phyloP scores from a whole-genome alignment of 352 stramenopile species.

The Phytophthora idaei region DNA sequence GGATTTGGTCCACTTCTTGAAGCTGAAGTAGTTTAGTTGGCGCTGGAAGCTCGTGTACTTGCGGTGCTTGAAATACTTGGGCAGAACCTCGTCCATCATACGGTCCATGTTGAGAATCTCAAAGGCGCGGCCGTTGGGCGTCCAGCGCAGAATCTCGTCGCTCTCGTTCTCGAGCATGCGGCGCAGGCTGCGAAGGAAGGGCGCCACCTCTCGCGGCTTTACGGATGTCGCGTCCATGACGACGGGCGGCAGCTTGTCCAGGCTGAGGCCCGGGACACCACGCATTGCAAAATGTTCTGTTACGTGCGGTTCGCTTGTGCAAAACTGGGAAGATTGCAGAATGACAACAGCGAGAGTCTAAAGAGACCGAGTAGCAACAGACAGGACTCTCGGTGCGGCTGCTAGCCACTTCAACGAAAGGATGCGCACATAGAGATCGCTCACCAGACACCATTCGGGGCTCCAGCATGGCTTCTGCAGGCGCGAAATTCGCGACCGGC shows the following conservation, averaged over 20 bases:
- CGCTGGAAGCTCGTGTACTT: conserved; percentile 95
- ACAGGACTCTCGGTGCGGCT: conserved; percentile 31
- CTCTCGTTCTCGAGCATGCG: conserved; percentile 64
- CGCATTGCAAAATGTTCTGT: conserved; percentile 11
- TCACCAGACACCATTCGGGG: conserved; percentile 5
- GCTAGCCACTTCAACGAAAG: conserved; percentile 31
- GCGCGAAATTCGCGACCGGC: not conserved
- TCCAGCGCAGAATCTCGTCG: conserved; percentile 52
- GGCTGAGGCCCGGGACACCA: conserved; percentile 6
- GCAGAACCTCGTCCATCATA: conserved; percentile 78
- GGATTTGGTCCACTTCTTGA: conserved; percentile 81
- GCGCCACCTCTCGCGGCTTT: conserved; percentile 45
- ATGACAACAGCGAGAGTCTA: conserved; percentile 25
- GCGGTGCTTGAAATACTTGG: conserved; percentile 95
- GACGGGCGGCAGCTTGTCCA: conserved; percentile 19
- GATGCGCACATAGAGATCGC: conserved; percentile 28
- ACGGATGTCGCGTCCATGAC: not conserved
- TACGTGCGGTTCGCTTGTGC: not conserved
- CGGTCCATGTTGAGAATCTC: conserved; percentile 79
- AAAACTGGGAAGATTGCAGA: conserved; percentile 25
- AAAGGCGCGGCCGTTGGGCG: conserved; percentile 72
- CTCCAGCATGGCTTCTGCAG: not conserved
- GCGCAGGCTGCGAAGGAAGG: conserved; percentile 61
- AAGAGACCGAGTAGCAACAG: conserved; percentile 26
- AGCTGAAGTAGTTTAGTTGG: conserved; percentile 95